phyloP scores from a whole-genome alignment of 2,329 filamentous ascomycete genomes.

The Purpureocillium takamizusanense region DNA sequence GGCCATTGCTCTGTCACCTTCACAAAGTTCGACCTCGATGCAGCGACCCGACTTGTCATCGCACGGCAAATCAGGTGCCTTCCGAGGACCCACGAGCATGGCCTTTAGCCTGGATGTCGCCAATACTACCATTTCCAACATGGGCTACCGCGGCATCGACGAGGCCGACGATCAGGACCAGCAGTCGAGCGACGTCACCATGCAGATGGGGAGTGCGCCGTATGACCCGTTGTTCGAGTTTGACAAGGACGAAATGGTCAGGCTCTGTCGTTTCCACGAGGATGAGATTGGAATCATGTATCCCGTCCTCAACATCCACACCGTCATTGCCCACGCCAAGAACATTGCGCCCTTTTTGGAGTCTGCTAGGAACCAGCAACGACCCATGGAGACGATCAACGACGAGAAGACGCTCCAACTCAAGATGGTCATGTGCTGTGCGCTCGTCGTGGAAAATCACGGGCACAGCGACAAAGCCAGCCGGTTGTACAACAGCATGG shows the following conservation, averaged over 20 bases:
- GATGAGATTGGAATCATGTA: constrained; percentile 93
- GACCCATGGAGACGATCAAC: constrained; percentile 27
- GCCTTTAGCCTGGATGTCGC: constrained; percentile 81
- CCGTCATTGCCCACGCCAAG: constrained; percentile 60
- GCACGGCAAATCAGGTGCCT: constrained; percentile 52
- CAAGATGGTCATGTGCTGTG: constrained; percentile 76
- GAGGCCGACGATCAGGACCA: constrained; percentile 52
- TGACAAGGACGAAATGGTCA: constrained; percentile 68
- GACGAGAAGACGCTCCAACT: constrained; percentile 56
- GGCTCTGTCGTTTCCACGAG: constrained; percentile 71
- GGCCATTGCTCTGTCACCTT: constrained; percentile 30
- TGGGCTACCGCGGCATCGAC: constrained; percentile 67
- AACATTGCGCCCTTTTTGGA: constrained; percentile 67
- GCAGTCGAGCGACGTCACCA: constrained; percentile 9
- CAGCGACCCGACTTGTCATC: constrained; percentile 32
- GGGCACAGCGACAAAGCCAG: constrained; percentile 69
- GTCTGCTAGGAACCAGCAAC: constrained; percentile 25
- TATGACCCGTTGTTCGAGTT: constrained; percentile 74
- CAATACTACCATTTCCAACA: constrained; percentile 76
- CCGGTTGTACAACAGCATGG: constrained; percentile 68
- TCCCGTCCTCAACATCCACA: constrained; percentile 68
- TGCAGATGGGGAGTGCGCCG: constrained; percentile 24
- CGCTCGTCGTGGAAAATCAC: constrained; percentile 66
- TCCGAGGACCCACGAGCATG: constrained; percentile 78
- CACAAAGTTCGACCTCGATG: constrained; percentile 27